Base-by-base conservation (phyloP, 108 stramenopile species). In the Pseudonitzschia multistriata region DNA sequence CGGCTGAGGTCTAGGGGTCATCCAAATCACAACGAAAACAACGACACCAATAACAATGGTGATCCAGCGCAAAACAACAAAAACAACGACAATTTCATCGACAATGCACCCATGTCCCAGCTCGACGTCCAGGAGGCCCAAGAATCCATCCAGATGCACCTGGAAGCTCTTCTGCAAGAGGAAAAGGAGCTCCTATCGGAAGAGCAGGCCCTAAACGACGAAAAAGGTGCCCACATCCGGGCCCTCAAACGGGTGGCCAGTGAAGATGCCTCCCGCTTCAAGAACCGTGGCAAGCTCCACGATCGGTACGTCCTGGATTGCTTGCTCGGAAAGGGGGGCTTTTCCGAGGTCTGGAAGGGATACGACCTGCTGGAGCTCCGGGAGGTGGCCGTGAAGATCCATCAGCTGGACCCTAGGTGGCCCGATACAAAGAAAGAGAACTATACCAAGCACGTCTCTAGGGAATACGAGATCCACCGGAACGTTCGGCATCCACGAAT, bases 311-410 rank as follows among this genome's bases (percentile, higher is more conserved):
- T 98, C 1, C 83, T 97, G 42, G 76, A 92, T 59, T 82, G 84
- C 35, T 81, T 97, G 19, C 70, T 99, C 25, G 99, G 99, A 29
- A 93, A 94, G 78, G 99, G 99, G 17, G 99, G 99, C 42, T 99
- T 99, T 82, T 92, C 90, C 29, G 99, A 99, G 83, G 99, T 99
- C 3, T 99, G 99, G 99, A 81, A 85, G 35, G 97, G 95, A 2
- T 96, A 86, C 55, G 99, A 99, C 76, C 69, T 98, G 40, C 55
- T 68, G 15, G 88, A 85, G 39, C 42, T 91, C 29, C 79, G 81
- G n/a, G 83, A 95, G 65, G 97, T 97, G 10, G 98, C 98, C 15
- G 96, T 99, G 42, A 99, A 99, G 81, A 96, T 99, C 60, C 99
- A 99, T 74, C 95, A 97, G 70, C 84, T 98, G 19, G 94, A 97